Base-by-base conservation (phyloP, 371 early-diverging fungal genomes). In the Coemansia sp. region DNA sequence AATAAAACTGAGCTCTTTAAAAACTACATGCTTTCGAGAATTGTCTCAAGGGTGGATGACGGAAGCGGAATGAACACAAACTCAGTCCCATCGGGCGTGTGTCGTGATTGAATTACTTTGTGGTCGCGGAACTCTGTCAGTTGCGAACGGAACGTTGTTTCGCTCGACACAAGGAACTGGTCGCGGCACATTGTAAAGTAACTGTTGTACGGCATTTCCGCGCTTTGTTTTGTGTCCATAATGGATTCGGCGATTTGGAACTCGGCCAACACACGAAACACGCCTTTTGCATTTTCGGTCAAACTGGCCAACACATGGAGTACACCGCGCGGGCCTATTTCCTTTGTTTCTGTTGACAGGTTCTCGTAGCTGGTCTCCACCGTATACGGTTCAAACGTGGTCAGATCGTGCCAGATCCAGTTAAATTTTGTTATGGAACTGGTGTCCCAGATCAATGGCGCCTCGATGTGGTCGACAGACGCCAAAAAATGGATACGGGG, bases 121-220 rank as follows among this genome's bases (percentile, higher is more conserved):
- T 97, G 98, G 79, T 96, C 96, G 48, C 86, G 84, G 72, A 95
- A 94, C 79, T 97, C 98, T 2, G 90, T 90, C 60, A 97, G 75
- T 71, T 92, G 90, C 3, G 94, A 87, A 60, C 89, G 88, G 72
- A 97, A 89, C 0, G 89, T 88, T 45, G 89, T 67, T 52, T 91
- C 92, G 66, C 84, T 93, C 29, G 87, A 88, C 39, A 92, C 94
- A 61, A 89, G 83, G 69, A 95, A 95, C 57, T 84, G 82, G 61
- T 95, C 94, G 27, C 88, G 83, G 63, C 94, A 92, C 55, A 83
- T 82, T 39, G 82, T 80, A 78, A 87, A 93, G 61, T 88, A 88
- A 29, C 64, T 52, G 61, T 24, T 66, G 54, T 64, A 71, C 3
- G 71, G 61, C 76, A 75, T 75, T 24, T 67, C 76, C 7, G 72